Base-by-base conservation (phyloP, 2,329 filamentous ascomycete genomes). In the Colletotrichum scovillei region DNA sequence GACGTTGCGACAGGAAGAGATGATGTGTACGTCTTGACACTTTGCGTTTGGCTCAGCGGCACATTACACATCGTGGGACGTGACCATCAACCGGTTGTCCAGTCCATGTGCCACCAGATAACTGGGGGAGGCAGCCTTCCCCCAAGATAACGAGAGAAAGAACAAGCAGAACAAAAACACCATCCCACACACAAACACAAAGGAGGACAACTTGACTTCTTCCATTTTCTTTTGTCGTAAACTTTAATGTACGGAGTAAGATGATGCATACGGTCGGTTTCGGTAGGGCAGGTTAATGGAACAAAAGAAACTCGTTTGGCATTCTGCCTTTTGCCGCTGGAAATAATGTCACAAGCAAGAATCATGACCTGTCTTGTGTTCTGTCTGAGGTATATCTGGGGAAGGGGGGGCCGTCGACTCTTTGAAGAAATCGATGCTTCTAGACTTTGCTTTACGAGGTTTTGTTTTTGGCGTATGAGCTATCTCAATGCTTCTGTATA, bases 151-250 rank as follows among this genome's bases (percentile, higher is more conserved):
- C 42, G 42, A 49, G 19, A 24, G 22, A 53, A 32, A n/a, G 28
- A 64, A 35, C 12, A 55, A 53, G 28, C 19, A 49, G 28, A 64
- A 46, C 28, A 64, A 49, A 30, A 19, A 22, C 22, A 57, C 38
- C 46, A n/a, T 46, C 30, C 38, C 24, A 53, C 42, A n/a, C 66
- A 35, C 38, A 42, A 16, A 19, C 38, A 16, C 38, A 42, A 63
- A 38, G 32, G 57, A 57, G 56, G 49, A 72, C 30, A 3, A 42
- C 19, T 57, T 52, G 46, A 35, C 68, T 63, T 65, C 28, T 63
- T 42, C 68, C 35, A 72, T 74, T 74, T 74, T 74, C 72, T 68
- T 74, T 74, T 74, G 72, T 74, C 68, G 58, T 67, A 72, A 74
- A 70, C 28, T 52, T 68, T 74, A 74, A 74, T 67, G 72, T 60